Conservation (phyloP, 257 asterid species). For the Solanum dulcamara region DNA sequence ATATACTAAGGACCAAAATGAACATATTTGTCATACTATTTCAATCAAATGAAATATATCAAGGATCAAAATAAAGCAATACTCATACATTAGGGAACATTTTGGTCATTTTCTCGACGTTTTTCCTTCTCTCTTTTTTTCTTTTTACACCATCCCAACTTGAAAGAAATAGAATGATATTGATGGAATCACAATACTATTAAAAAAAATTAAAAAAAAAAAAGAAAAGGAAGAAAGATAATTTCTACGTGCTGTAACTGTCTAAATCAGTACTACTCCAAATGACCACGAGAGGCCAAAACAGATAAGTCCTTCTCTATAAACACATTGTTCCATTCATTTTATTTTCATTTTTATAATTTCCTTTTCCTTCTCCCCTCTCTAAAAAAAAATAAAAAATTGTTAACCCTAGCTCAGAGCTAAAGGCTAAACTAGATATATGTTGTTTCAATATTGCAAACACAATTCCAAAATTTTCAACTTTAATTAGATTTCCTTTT, state of each 20-base stretch:
- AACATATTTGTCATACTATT: no score
- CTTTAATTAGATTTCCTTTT: neutral
- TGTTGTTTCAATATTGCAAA: neutral
- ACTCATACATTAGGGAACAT: no score
- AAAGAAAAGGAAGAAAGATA: no score
- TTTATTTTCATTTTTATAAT: constrained; percentile 2
- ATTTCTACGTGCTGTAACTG: neutral
- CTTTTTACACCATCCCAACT: neutral
- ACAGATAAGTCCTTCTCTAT: neutral
- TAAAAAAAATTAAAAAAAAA: neutral
- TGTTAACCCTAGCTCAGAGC: neutral
- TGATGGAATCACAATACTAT: neutral
- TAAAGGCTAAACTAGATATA: neutral
- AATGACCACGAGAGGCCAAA: neutral
- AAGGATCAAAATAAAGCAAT: no score
- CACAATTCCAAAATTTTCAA: neutral
- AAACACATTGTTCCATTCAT: constrained; percentile 39
- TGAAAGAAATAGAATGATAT: neutral
- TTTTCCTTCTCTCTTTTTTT: neutral
- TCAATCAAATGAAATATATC: no score
- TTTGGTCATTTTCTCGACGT: no score
- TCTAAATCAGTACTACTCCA: neutral
- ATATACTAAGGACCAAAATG: no score
- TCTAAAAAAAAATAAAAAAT: neutral
- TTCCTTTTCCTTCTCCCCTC: neutral